Base-by-base conservation (phyloP, 176 grass and related monocot species). In the Bolboschoenus planiculmis region DNA sequence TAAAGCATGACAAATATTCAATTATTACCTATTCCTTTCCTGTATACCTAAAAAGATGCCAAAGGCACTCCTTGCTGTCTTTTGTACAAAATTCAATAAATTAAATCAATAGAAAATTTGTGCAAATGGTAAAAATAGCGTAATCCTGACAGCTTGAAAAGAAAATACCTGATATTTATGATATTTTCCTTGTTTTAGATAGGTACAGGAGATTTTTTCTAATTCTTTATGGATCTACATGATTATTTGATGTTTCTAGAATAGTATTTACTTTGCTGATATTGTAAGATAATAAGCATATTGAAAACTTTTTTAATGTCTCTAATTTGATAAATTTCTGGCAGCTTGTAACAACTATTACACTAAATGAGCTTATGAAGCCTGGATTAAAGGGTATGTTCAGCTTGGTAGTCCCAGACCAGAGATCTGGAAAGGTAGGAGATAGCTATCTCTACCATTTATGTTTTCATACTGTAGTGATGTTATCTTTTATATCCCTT, bases 351-450 rank as follows among this genome's bases (percentile, higher is more conserved):
- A 93, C 91, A 7, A 93, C 83, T 58, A 37, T 93, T 50, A 91
- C 85, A 39, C 55, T 88, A 31, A 76, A 97, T 53, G 80, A 89
- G 85, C 78, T 97, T 33, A 87, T 81, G 62, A 91, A 88, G 51
- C 85, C 91, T 44, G 87, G 89, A 55, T 76, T 97, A 33, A 97
- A 86, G 85, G 87, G 89, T 39, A 87, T 97, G 73, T 85, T 97
- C 80, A 93, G 81, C 54, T 88, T 97, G 53, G 85, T 89, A 78
- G 82, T 97, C 83, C 93, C 89, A 33, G 89, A 97, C 78, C 89
- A 97, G 81, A 86, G 87, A 56, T 97, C 87, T 83, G 89, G 91
- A 78, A 93, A 93, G 87, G 91, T 97, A 87, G 30, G 23, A 64
- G 39, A 62, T 48, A 63, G 65, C 5, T 79, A 57, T 56, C 29